Conservation (phyloP, 345 rosid species). For the Pelargonium nanum region DNA sequence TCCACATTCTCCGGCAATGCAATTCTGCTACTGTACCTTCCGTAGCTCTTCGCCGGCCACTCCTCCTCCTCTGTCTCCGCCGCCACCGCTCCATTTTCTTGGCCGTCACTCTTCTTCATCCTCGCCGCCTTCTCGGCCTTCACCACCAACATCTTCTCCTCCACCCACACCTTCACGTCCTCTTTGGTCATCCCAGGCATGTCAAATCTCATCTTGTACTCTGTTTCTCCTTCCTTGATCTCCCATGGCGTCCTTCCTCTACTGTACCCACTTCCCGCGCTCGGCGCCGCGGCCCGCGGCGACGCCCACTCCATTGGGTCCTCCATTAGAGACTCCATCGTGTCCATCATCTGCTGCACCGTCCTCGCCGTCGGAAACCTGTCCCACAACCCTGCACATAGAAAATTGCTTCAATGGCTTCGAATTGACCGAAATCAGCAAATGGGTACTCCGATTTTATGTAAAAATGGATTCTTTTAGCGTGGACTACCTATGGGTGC, state of each 20-base stretch:
- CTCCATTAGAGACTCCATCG: slow-evolving; percentile 54
- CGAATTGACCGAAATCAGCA: not conserved
- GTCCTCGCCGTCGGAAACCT: slow-evolving; percentile 49
- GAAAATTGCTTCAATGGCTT: too few relatives aligned
- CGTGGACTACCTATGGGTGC: slow-evolving; percentile 30
- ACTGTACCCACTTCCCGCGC: slow-evolving; percentile 20
- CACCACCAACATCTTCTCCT: slow-evolving; percentile 47
- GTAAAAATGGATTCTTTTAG: too few relatives aligned
- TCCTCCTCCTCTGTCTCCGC: slow-evolving; percentile 29
- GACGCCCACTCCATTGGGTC: slow-evolving; percentile 35
- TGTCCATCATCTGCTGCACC: slow-evolving; percentile 59
- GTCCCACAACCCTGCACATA: slow-evolving; percentile 29
- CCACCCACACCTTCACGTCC: slow-evolving; percentile 56
- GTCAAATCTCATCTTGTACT: slow-evolving; percentile 57
- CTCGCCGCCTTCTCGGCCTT: slow-evolving; percentile 38
- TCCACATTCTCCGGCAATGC: slow-evolving; percentile 51
- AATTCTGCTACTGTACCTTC: slow-evolving; percentile 42
- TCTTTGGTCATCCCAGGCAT: slow-evolving; percentile 64
- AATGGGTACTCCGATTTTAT: too few relatives aligned
- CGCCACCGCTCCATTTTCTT: not conserved
- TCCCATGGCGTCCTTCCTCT: slow-evolving; percentile 67
- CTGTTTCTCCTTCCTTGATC: slow-evolving; percentile 40
- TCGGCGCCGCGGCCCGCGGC: slow-evolving; percentile 1
- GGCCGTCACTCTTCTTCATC: slow-evolving; percentile 9
- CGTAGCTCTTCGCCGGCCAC: slow-evolving; percentile 51